phyloP scores from a whole-genome alignment of 805 yeast species.

The Kluyveromyces siamensis region DNA sequence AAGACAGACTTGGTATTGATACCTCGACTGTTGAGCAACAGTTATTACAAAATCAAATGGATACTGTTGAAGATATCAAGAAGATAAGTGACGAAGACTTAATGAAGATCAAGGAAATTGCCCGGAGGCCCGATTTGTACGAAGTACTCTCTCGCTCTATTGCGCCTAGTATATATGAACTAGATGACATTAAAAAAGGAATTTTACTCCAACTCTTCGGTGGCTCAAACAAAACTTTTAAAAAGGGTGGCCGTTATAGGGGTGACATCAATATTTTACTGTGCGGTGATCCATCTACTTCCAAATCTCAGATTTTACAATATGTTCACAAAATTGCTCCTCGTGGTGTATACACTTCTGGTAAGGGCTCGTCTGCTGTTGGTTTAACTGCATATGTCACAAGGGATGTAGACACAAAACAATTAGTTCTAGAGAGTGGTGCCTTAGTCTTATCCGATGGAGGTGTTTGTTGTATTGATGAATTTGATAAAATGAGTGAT shows the following conservation, averaged over 20 bases:
- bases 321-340: constrained; percentile 98
- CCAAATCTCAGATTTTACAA: constrained; percentile 88
- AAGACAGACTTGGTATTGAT: constrained; percentile 73
- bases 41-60: constrained; percentile 40
- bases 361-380: constrained; percentile 98
- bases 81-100: constrained; percentile 63
- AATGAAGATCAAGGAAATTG: constrained; percentile 47
- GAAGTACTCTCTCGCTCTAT: constrained; percentile 80
- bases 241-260: constrained; percentile 88
- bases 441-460: constrained; percentile 96
- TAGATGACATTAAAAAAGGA: constrained; percentile 96
- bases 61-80: constrained; percentile 63
- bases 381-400: constrained; percentile 97
- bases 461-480: constrained; percentile 98
- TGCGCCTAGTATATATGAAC: constrained; percentile 95
- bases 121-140: constrained; percentile 71
- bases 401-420: constrained; percentile 87
- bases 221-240: constrained; percentile 83
- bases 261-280: constrained; percentile 89
- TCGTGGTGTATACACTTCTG: constrained; percentile 94
- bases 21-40: constrained; percentile 46
- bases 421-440: constrained; percentile 89
- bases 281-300: constrained; percentile 98
- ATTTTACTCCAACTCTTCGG: constrained; percentile 88
- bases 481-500: constrained; percentile 96